These are phyloP conservation scores for Aegilops bicornis DNA, from an alignment of 176 grass and related monocot species.

Conservation along the genomic window DNA sequence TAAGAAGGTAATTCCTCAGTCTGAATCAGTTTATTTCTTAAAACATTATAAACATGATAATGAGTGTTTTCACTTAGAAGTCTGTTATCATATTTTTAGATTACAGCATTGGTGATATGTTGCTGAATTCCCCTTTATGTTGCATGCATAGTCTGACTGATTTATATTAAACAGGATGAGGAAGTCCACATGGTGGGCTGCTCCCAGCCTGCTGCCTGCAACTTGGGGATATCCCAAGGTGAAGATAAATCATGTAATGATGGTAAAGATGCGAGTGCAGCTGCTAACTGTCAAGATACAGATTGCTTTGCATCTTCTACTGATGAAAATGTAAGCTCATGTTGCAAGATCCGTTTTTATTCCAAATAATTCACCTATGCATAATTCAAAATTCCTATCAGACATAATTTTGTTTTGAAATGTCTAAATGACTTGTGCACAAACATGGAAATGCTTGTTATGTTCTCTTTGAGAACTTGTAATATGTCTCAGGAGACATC, in stretches of 20 bases:
- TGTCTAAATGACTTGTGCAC: slow-evolving; percentile 11
- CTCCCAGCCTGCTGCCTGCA: slow-evolving; percentile 21
- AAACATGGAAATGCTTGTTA: slow-evolving; percentile 5
- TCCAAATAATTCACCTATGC: slow-evolving; percentile 7
- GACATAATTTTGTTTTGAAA: slow-evolving; percentile 13
- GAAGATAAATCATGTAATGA: slow-evolving; percentile 40
- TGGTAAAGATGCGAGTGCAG: slow-evolving; percentile 28
- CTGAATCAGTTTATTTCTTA: slow-evolving; percentile 12
- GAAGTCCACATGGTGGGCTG: slow-evolving; percentile 30
- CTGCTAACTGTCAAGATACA: slow-evolving; percentile 37
- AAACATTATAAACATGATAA: not conserved
- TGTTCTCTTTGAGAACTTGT: not conserved
- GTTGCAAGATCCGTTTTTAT: slow-evolving; percentile 17
- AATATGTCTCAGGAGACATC: not conserved
- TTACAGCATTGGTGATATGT: slow-evolving; percentile 2
- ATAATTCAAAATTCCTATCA: slow-evolving; percentile 2
- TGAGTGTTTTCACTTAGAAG: not conserved
- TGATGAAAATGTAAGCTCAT: slow-evolving; percentile 54
- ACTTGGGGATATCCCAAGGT: slow-evolving; percentile 22
- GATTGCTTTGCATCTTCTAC: slow-evolving; percentile 40
- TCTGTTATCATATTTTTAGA: slow-evolving; percentile 5
- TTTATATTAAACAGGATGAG: slow-evolving; percentile 64
- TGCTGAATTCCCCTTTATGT: slow-evolving; percentile 38
- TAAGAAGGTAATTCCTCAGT: slow-evolving; percentile 46
- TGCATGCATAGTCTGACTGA: slow-evolving; percentile 44